These are phyloP conservation scores for Drechslera avenae DNA, from an alignment of 2,329 filamentous ascomycete genomes.

Conservation along the genomic window DNA sequence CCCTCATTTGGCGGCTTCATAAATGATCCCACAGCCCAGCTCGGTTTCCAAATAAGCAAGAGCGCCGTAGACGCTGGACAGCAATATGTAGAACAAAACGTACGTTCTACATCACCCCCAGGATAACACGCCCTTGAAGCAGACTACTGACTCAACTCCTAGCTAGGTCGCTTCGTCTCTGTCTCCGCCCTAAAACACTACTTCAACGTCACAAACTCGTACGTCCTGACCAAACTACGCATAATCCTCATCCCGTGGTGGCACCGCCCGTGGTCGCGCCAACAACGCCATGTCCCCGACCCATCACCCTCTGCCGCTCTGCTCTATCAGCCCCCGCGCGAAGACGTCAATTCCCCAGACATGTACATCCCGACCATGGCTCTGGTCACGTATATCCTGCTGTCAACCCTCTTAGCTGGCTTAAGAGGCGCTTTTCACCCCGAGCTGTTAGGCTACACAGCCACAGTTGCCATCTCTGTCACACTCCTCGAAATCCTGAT, in stretches of 20 bases:
- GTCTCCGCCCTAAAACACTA: constrained; percentile 95
- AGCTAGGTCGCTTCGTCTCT: constrained; percentile 85
- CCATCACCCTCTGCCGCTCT: constrained; percentile 18
- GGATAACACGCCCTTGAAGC: not conserved
- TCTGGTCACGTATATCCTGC: constrained; percentile 93
- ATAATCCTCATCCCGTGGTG: constrained; percentile 97
- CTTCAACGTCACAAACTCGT: constrained; percentile 98
- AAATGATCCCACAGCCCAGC: constrained; percentile 91
- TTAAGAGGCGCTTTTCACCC: constrained; percentile 91
- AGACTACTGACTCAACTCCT: constrained; percentile 11
- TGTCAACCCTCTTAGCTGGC: constrained; percentile 88
- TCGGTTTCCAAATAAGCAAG: constrained; percentile 93
- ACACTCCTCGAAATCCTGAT: constrained; percentile 88
- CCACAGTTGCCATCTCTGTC: constrained; percentile 80
- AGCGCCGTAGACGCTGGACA: constrained; percentile 89
- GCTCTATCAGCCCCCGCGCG: constrained; percentile 81
- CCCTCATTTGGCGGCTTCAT: constrained; percentile 89
- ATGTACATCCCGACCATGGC: constrained; percentile 99
- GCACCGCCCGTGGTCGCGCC: constrained; percentile 95
- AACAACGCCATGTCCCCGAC: constrained; percentile 66
- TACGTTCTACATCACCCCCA: constrained; percentile 52
- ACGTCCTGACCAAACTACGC: constrained; percentile 90
- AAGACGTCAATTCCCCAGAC: constrained; percentile 96
- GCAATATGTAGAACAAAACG: constrained; percentile 94
- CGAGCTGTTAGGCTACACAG: constrained; percentile 87